Conservation (phyloP, 352 stramenopile genomes). For the Globisporangium camurandrum region DNA sequence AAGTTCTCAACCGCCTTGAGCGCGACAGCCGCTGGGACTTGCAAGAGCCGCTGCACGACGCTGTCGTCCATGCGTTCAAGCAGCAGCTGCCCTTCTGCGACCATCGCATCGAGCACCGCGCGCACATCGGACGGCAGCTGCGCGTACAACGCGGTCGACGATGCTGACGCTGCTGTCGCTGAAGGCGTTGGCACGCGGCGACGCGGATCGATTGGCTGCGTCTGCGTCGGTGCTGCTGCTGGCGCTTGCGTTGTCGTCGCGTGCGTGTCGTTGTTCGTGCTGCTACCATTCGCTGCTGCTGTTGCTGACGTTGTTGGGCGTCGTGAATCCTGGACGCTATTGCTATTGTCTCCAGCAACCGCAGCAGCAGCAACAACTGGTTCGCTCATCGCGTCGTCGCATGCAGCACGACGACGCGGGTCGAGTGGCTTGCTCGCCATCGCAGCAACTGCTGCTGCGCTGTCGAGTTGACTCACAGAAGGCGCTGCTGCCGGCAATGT, state of each 20-base stretch:
- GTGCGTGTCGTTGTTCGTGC: no score
- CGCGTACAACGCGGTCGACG: constrained; percentile 48
- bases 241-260: not conserved
- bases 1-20: constrained; percentile 71
- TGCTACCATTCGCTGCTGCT: no score
- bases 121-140: constrained; percentile 38
- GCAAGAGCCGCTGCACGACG: constrained; percentile 55
- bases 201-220: constrained; percentile 21
- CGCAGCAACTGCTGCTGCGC: constrained; percentile 5
- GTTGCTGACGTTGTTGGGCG: not conserved
- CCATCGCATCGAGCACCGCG: constrained; percentile 48
- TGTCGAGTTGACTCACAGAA: not conserved
- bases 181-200: constrained; percentile 16
- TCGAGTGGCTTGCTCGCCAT: constrained; percentile 22
- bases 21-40: constrained; percentile 58
- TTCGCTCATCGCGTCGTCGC: constrained; percentile 2
- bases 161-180: not conserved
- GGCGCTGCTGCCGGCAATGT: not conserved
- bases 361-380: not conserved
- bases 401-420: constrained; percentile 23
- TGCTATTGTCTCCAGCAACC: no score
- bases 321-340: constrained; percentile 1
- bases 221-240: not conserved
- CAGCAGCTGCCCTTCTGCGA: constrained; percentile 36
- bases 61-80: constrained; percentile 75